Evolutionary conservation across 1,284 basidiomycete genomes (phyloP).

Genomic region (Lignosus rhinocerotis): DNA sequence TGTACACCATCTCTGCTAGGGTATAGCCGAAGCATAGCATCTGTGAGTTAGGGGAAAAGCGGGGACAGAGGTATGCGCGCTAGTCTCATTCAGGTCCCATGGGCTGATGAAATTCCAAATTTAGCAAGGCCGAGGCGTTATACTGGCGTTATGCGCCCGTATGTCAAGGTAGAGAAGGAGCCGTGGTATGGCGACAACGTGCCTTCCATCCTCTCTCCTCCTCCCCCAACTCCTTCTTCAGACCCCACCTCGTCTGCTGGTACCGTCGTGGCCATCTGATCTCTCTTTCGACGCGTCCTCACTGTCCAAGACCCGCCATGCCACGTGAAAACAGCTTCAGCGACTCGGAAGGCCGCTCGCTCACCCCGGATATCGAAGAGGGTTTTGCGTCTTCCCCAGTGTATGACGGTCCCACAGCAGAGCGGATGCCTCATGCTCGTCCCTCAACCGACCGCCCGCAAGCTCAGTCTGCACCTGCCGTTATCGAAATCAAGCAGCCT

Average conservation of each 20-base stretch:
- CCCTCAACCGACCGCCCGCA: neutral
- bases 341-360: conserved; percentile 57
- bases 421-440: conserved; percentile 2
- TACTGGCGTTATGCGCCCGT: neutral
- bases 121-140: neutral
- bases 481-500: neutral
- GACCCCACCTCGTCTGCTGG: neutral
- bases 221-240: neutral
- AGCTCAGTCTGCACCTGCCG: conserved; percentile 7
- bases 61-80: too few relatives aligned
- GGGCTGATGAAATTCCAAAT: neutral
- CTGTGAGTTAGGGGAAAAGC: too few relatives aligned
- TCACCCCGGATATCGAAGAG: conserved; percentile 51
- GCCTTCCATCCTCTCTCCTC: neutral
- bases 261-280: neutral
- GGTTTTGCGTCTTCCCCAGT: conserved; percentile 23
- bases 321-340: conserved; percentile 61
- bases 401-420: conserved; percentile 11
- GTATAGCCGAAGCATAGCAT: too few relatives aligned
- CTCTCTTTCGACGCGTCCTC: neutral
- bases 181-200: conserved; percentile 14
- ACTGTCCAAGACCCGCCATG: conserved; percentile 31
- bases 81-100: too few relatives aligned
- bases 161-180: conserved; percentile 2
- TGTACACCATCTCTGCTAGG: too few relatives aligned